phyloP scores from a whole-genome alignment of 202 grass and related monocot species.

The Digitaria exilis region DNA sequence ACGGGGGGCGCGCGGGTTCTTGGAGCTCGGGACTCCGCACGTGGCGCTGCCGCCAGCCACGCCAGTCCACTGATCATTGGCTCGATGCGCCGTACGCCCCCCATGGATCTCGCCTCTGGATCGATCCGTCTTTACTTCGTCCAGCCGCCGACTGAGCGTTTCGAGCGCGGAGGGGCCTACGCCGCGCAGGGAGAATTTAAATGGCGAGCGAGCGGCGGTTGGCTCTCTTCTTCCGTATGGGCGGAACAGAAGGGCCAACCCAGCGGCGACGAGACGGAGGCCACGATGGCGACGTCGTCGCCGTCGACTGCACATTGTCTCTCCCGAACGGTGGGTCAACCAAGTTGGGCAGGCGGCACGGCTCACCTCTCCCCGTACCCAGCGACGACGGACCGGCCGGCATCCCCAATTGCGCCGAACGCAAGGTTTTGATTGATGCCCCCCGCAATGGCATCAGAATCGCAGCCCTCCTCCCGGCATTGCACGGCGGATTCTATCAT shows the following conservation, averaged over 20 bases:
- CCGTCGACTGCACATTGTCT: conserved; percentile 39
- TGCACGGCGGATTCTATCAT: conserved; percentile 14
- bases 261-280: background rate
- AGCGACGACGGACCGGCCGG: background rate
- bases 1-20: background rate
- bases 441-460: background rate
- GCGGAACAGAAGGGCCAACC: conserved; percentile 6
- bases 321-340: conserved; percentile 28
- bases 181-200: background rate
- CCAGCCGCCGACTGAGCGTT: background rate
- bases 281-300: conserved; percentile 18
- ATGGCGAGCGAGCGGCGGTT: conserved; percentile 18
- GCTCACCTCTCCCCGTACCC: background rate
- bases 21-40: background rate
- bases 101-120: conserved; percentile 28
- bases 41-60: conserved; percentile 3
- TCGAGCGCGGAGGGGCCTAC: background rate
- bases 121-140: conserved; percentile 34
- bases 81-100: background rate
- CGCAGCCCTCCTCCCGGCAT: background rate
- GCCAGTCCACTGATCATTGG: conserved; percentile 15
- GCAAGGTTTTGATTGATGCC: background rate
- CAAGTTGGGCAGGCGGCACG: conserved; percentile 43
- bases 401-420: background rate
- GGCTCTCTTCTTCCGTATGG: conserved; percentile 8